Evolutionary conservation across 768 basidiomycete genomes (phyloP).

Genomic region (Boletellus emodensis): DNA sequence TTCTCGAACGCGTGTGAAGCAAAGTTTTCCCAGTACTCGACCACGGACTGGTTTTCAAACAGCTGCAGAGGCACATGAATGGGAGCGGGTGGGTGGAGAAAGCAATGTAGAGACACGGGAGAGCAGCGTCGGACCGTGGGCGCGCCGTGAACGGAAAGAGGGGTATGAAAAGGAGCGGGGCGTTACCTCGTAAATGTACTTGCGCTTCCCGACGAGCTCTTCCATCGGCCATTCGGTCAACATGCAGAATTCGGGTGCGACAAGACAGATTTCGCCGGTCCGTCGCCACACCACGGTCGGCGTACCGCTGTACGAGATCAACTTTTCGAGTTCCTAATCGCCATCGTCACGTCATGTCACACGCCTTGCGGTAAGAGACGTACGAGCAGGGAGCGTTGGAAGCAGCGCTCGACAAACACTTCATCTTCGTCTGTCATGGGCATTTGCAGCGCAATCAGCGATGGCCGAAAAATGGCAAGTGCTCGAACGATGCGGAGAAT

Average conservation of each 20-base stretch:
- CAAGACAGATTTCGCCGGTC: conserved; percentile 96
- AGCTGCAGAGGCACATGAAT: conserved; percentile 43
- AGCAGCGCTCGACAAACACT: conserved; percentile 92
- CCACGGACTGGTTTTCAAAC: conserved; percentile 93
- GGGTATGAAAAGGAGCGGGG: conserved; percentile 9
- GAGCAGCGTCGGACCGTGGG: neutral
- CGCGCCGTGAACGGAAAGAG: conserved; percentile 14
- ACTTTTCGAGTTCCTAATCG: conserved; percentile 86
- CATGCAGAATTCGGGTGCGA: conserved; percentile 94
- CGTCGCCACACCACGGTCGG: conserved; percentile 97
- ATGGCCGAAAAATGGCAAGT: conserved; percentile 93
- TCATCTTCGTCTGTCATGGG: conserved; percentile 95
- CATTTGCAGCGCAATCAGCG: conserved; percentile 97
- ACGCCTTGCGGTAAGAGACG: conserved; percentile 19
- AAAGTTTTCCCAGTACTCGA: conserved; percentile 97
- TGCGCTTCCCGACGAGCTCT: conserved; percentile 61
- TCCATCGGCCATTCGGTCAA: conserved; percentile 87
- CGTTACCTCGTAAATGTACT: conserved; percentile 43
- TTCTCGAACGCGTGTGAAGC: conserved; percentile 97
- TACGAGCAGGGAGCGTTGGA: conserved; percentile 89
- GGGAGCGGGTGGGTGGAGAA: too few species aligned
- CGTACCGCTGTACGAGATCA: conserved; percentile 95
- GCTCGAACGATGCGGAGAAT: conserved; percentile 92
- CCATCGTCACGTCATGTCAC: neutral
- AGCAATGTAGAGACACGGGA: too few species aligned